Evolutionary conservation across 2,329 filamentous ascomycete species (phyloP).

Genomic region (Ophiostoma fasciatum): DNA sequence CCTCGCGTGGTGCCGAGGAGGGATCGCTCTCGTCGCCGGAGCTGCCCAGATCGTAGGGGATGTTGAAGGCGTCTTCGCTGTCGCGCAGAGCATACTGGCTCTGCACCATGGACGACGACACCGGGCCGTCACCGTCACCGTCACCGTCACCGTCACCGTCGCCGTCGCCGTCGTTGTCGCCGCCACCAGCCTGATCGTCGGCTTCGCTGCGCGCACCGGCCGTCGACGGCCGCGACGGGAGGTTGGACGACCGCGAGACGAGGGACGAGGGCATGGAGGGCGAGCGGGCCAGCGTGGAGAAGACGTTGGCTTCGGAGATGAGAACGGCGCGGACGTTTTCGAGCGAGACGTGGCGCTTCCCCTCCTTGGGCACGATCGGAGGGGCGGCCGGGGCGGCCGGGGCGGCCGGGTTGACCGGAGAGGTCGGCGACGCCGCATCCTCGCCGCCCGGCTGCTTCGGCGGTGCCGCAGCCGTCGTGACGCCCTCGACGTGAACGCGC

Average conservation of each 20-base stretch:
- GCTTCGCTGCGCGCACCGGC: too few relatives aligned
- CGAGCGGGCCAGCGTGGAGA: constrained; percentile 42
- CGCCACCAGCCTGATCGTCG: too few relatives aligned
- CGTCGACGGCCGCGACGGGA: constrained; percentile 11
- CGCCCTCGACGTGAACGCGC: constrained; percentile 50
- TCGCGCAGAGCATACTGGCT: constrained; percentile 26
- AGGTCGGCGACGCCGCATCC: too few relatives aligned
- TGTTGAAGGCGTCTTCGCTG: constrained; percentile 41
- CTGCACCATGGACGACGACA: constrained; percentile 19
- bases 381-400: too few relatives aligned
- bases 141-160: constrained; percentile 9
- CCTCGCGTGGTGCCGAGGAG: constrained; percentile 5
- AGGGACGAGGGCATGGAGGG: constrained; percentile 44
- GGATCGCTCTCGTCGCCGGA: constrained; percentile 21
- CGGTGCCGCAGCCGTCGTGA: constrained; percentile 27
- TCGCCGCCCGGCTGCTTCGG: constrained; percentile 9
- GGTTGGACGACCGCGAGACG: constrained; percentile 26
- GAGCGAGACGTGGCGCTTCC: constrained; percentile 51
- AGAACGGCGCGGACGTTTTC: constrained; percentile 48
- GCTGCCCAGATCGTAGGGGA: constrained; percentile 36
- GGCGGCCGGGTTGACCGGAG: too few relatives aligned
- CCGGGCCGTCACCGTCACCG: constrained; percentile 10
- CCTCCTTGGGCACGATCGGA: constrained; percentile 36
- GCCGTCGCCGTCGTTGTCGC: constrained; percentile 1
- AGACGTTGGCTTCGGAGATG: constrained; percentile 52